phyloP scores from a whole-genome alignment of 306 rosid species.

The Casuarina glauca region DNA sequence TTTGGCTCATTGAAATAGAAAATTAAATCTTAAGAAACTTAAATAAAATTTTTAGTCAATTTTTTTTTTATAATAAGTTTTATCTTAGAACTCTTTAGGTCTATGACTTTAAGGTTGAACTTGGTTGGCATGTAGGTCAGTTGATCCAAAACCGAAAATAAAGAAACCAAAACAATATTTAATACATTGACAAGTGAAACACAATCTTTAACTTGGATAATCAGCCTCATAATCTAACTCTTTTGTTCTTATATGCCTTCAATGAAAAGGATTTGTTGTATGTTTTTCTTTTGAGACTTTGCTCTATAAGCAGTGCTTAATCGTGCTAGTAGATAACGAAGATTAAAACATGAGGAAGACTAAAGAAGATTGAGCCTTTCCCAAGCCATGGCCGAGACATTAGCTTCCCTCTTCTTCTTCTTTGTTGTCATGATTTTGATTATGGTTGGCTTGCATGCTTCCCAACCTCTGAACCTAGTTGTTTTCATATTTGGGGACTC shows the following conservation, averaged over 20 bases:
- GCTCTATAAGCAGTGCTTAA: background rate
- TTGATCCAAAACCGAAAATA: too few relatives aligned
- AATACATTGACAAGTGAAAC: background rate
- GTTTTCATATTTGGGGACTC: conserved; percentile 32
- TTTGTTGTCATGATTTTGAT: background rate
- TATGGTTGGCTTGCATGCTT: background rate
- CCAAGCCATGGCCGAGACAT: background rate
- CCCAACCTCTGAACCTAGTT: background rate
- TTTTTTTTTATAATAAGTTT: too few relatives aligned
- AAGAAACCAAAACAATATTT: too few relatives aligned
- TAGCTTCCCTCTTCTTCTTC: background rate
- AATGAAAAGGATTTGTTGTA: too few relatives aligned
- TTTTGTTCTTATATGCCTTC: background rate
- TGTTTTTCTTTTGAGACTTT: background rate
- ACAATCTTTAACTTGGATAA: background rate
- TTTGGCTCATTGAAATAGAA: too few relatives aligned
- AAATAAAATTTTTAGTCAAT: too few relatives aligned
- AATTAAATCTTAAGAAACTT: too few relatives aligned
- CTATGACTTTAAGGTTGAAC: too few relatives aligned
- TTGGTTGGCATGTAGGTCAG: too few relatives aligned
- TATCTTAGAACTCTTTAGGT: too few relatives aligned
- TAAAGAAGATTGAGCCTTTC: background rate
- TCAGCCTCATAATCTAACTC: background rate
- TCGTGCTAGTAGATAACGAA: background rate
- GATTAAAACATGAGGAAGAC: background rate